phyloP scores from a whole-genome alignment of 208 protist species.

The Leishmania martiniquensis region DNA sequence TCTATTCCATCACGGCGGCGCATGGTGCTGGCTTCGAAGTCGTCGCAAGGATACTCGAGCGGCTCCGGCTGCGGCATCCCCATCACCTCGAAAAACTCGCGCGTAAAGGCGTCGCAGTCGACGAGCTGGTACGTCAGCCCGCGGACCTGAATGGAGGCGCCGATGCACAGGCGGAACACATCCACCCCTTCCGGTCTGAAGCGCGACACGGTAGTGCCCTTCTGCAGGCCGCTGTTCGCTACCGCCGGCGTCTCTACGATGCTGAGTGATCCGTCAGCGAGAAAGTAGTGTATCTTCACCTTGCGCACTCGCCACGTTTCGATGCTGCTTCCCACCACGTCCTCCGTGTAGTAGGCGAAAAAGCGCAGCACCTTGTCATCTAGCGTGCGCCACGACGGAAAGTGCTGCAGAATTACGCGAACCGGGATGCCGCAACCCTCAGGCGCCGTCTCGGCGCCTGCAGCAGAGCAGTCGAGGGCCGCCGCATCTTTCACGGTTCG shows the following conservation, averaged over 20 bases:
- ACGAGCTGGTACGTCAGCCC: constrained; percentile 91
- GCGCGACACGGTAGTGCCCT: constrained; percentile 90
- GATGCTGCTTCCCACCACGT: constrained; percentile 88
- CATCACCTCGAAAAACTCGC: constrained; percentile 89
- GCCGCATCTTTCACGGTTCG: constrained; percentile 45
- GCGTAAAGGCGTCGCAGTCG: constrained; percentile 95
- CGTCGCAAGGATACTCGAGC: constrained; percentile 78
- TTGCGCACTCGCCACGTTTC: constrained; percentile 93
- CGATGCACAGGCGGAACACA: constrained; percentile 83
- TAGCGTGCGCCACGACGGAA: constrained; percentile 89
- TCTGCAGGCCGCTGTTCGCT: constrained; percentile 94
- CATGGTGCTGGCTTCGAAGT: constrained; percentile 60
- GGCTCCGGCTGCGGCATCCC: constrained; percentile 74
- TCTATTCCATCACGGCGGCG: constrained; percentile 36
- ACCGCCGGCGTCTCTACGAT: constrained; percentile 92
- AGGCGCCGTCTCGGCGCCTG: not conserved
- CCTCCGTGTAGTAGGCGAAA: constrained; percentile 95
- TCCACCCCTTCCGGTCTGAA: constrained; percentile 77
- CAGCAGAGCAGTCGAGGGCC: not conserved
- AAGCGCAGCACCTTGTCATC: constrained; percentile 96
- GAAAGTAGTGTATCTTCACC: constrained; percentile 93
- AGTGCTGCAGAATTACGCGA: constrained; percentile 69
- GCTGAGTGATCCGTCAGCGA: constrained; percentile 94
- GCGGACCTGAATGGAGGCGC: constrained; percentile 81
- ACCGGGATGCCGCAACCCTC: constrained; percentile 71